These are phyloP conservation scores for Carnegiea gigantea DNA, from an alignment of 179 eudicot species.

Conservation along the genomic window DNA sequence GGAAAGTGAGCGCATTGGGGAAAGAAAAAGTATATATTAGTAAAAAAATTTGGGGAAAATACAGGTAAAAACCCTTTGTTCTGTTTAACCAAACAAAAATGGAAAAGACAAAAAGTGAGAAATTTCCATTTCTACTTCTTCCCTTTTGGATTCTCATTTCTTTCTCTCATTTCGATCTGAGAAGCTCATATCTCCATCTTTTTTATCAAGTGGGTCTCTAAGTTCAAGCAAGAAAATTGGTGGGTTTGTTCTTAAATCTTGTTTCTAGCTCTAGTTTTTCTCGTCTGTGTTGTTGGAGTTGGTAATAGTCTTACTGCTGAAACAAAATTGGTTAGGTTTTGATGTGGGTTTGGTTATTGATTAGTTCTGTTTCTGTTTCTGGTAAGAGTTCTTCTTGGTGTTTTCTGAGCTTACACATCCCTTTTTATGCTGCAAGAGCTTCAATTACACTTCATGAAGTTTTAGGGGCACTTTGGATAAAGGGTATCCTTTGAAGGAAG, in stretches of 20 bases:
- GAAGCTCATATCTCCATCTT: background rate
- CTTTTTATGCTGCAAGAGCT: slow-evolving; percentile 16
- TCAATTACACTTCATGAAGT: slow-evolving; percentile 19
- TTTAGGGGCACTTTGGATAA: slow-evolving; percentile 9
- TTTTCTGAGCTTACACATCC: slow-evolving; percentile 27
- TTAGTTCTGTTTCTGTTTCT: slow-evolving; percentile 30
- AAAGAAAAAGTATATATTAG: background rate
- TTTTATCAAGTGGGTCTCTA: background rate
- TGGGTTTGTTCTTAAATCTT: slow-evolving; percentile 25
- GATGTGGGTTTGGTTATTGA: slow-evolving; percentile 53
- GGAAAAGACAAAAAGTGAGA: background rate
- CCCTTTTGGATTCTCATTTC: background rate
- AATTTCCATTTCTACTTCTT: background rate
- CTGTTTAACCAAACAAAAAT: background rate
- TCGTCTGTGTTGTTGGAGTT: slow-evolving; percentile 25
- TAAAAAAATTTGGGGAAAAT: background rate
- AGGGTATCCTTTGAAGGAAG: background rate
- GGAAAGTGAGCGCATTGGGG: slow-evolving; percentile 5
- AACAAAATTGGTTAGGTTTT: slow-evolving; percentile 29
- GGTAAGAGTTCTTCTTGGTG: slow-evolving; percentile 44
- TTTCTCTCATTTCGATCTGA: slow-evolving; percentile 1
- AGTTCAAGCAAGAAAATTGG: background rate
- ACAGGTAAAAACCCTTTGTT: background rate
- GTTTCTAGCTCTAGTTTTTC: slow-evolving; percentile 1
- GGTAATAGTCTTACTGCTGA: slow-evolving; percentile 25